These are phyloP conservation scores for Verticillium albo-atrum DNA, from an alignment of 2,329 filamentous ascomycete species.

Conservation along the genomic window DNA sequence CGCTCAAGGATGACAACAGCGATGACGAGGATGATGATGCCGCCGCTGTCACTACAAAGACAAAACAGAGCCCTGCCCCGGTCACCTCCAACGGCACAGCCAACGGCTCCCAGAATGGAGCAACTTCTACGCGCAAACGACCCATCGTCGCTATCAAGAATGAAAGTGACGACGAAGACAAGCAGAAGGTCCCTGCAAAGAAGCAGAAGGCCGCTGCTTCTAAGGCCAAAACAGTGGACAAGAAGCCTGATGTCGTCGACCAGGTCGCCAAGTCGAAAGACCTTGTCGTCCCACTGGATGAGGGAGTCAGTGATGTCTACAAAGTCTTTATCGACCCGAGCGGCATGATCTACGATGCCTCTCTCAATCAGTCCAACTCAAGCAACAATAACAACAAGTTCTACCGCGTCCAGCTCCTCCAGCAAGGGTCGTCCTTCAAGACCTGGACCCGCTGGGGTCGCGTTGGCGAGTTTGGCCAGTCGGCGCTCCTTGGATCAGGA, in stretches of 20 bases:
- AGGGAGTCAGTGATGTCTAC: constrained; percentile 28
- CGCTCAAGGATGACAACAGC: constrained; percentile 10
- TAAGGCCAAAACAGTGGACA: constrained; percentile 18
- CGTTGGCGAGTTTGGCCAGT: constrained; percentile 58
- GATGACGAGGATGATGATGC: constrained; percentile 1
- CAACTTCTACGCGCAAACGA: constrained; percentile 6
- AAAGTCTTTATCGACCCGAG: constrained; percentile 62
- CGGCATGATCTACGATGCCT: constrained; percentile 71
- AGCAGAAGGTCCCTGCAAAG: constrained; percentile 8
- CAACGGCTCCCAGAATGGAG: constrained; percentile 19
- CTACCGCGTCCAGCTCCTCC: constrained; percentile 60
- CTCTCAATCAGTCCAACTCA: constrained; percentile 73
- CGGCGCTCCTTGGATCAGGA: constrained; percentile 35
- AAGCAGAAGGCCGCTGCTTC: constrained; percentile 20
- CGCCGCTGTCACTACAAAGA: neutral
- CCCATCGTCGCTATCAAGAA: neutral
- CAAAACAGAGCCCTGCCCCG: constrained; percentile 1
- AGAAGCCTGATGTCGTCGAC: constrained; percentile 30
- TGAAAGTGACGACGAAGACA: neutral
- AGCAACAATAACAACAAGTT: constrained; percentile 77
- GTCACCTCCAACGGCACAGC: neutral
- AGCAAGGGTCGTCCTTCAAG: constrained; percentile 31
- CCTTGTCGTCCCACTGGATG: constrained; percentile 46
- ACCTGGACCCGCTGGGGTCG: constrained; percentile 81
- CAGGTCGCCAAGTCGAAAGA: constrained; percentile 43